Conservation (phyloP, 1,284 basidiomycete genomes). For the Takashimella tepidaria region DNA sequence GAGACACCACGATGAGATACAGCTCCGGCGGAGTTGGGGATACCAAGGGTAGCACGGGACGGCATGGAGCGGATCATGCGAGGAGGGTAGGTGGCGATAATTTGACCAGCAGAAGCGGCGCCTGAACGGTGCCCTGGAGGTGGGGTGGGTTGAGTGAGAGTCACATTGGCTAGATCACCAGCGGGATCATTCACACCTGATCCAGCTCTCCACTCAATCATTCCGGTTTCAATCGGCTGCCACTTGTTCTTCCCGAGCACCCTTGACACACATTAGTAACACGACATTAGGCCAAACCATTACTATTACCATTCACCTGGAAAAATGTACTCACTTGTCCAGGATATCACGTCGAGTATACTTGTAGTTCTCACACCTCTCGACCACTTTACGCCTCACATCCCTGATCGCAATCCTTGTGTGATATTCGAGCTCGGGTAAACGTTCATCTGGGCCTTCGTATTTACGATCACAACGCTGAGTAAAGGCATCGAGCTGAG, state of each 20-base stretch:
- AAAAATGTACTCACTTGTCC: conserved; percentile 39
- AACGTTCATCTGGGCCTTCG: conserved; percentile 33
- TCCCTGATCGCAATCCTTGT: conserved; percentile 40
- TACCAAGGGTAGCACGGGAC: not conserved
- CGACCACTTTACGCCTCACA: conserved; percentile 46
- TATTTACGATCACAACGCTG: conserved; percentile 40
- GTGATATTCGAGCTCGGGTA: conserved; percentile 37
- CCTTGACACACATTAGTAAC: conserved; percentile 16
- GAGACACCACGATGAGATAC: not conserved
- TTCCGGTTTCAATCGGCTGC: conserved; percentile 39
- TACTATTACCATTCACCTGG: not conserved
- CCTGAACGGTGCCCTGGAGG: not conserved
- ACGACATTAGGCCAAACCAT: too few species aligned
- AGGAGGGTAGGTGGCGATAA: not conserved
- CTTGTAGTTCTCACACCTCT: conserved; percentile 48
- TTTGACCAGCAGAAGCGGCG: not conserved
- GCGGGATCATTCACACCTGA: conserved; percentile 37
- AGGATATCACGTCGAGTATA: conserved; percentile 47
- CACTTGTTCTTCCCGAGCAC: conserved; percentile 40
- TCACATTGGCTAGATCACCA: conserved; percentile 30
- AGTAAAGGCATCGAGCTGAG: conserved; percentile 45
- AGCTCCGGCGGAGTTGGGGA: not conserved
- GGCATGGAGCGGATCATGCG: not conserved
- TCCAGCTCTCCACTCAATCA: conserved; percentile 37
- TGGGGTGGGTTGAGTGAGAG: not conserved